Conservation (phyloP, 2,329 filamentous ascomycete species). For the Ramularia endophylla region DNA sequence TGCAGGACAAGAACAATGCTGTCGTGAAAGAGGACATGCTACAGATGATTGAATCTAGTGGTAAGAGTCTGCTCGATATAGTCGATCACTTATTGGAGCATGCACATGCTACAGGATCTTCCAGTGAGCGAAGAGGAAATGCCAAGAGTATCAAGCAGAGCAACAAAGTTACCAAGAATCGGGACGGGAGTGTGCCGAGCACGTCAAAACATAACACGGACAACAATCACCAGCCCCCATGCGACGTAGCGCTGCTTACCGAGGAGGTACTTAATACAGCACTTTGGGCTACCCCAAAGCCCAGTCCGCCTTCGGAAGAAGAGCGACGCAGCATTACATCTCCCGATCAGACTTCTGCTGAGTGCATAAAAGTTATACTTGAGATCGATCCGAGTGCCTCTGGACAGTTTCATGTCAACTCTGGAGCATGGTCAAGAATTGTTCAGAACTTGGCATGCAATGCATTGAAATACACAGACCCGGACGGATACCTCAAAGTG, state of each 20-base stretch:
- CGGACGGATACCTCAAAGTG: constrained; percentile 12
- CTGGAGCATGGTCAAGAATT: constrained; percentile 43
- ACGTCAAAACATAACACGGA: not conserved
- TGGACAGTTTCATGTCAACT: constrained; percentile 35
- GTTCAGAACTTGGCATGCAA: constrained; percentile 45
- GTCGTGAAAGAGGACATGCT: constrained; percentile 41
- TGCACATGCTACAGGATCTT: constrained; percentile 1
- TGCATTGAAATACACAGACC: constrained; percentile 42
- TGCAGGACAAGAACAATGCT: constrained; percentile 37
- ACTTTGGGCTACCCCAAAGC: constrained; percentile 6
- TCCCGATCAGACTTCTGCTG: not conserved
- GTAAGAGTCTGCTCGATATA: constrained; percentile 45
- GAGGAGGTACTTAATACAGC: constrained; percentile 11
- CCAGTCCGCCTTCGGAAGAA: constrained; percentile 1
- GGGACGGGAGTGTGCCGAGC: not conserved
- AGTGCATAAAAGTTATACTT: constrained; percentile 37
- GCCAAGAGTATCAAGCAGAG: too few species aligned
- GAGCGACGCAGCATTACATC: not conserved
- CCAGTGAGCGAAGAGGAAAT: not conserved
- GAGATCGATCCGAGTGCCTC: constrained; percentile 31
- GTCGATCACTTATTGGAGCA: constrained; percentile 38
- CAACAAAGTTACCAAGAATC: not conserved
- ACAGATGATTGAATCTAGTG: constrained; percentile 45
- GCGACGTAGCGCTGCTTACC: constrained; percentile 6
- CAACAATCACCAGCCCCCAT: not conserved